These are phyloP conservation scores for Sambucus nigra DNA, from an alignment of 129 eudicot species.

Conservation along the genomic window DNA sequence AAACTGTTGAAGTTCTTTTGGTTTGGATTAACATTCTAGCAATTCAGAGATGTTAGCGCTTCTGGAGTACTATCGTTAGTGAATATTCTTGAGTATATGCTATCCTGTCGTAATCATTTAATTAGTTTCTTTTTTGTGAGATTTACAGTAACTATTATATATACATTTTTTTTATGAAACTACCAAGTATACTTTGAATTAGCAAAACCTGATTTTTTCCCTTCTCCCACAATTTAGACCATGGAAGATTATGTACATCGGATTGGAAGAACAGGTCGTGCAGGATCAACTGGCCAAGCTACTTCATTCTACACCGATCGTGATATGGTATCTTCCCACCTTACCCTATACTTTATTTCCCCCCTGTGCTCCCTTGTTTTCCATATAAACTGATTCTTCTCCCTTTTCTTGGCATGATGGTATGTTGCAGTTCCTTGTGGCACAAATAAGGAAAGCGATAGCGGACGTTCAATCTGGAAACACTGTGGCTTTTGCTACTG, in stretches of 20 bases:
- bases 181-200: background rate
- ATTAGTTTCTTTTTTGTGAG: background rate
- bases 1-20: no score
- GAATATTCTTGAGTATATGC: no score
- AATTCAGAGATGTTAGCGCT: background rate
- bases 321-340: slow-evolving; percentile 44
- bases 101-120: background rate
- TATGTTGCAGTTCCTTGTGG: slow-evolving; percentile 52
- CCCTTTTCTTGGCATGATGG: slow-evolving; percentile 7
- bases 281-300: slow-evolving; percentile 87
- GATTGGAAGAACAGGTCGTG: slow-evolving; percentile 86
- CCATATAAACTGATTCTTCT: slow-evolving; percentile 1
- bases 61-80: background rate
- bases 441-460: slow-evolving; percentile 82
- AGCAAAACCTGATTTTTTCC: slow-evolving; percentile 3
- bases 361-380: background rate
- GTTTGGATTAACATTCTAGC: no score
- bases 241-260: slow-evolving; percentile 90
- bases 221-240: slow-evolving; percentile 29
- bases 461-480: slow-evolving; percentile 77
- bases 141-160: background rate
- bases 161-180: background rate
- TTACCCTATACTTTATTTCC: background rate
- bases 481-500: slow-evolving; percentile 61
- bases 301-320: slow-evolving; percentile 75